Conservation (phyloP, 768 basidiomycete genomes). For the Boletus speciosus region DNA sequence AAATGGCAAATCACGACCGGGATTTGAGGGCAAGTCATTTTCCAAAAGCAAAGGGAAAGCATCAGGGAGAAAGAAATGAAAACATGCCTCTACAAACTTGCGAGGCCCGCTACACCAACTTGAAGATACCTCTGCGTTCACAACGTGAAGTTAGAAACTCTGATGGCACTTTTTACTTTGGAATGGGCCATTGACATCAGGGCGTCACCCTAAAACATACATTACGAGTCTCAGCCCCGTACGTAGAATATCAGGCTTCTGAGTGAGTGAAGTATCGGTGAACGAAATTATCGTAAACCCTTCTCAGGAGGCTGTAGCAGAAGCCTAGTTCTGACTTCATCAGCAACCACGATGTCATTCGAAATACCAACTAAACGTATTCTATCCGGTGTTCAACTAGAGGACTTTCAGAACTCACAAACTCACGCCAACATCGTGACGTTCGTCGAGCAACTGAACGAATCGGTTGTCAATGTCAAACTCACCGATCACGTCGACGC, state of each 20-base stretch:
- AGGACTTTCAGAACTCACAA: conserved; percentile 72
- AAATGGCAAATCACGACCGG: conserved; percentile 68
- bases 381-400: conserved; percentile 71
- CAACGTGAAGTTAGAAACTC: neutral
- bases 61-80: conserved; percentile 22
- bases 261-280: neutral
- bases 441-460: conserved; percentile 75
- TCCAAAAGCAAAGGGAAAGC: conserved; percentile 47
- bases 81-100: neutral
- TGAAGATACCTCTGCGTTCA: neutral
- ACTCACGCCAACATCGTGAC: conserved; percentile 65
- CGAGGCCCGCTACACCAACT: neutral
- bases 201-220: neutral
- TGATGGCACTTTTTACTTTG: neutral
- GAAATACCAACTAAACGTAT: conserved; percentile 66
- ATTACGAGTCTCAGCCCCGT: neutral
- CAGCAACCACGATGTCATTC: conserved; percentile 35
- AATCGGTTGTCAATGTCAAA: conserved; percentile 70
- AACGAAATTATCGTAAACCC: too few species aligned
- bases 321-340: neutral
- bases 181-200: neutral
- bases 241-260: too few species aligned
- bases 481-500: conserved; percentile 63
- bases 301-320: too few species aligned
- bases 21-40: conserved; percentile 84